Conservation (phyloP, 2,329 filamentous ascomycete genomes). For the Fusarium haematococcum region DNA sequence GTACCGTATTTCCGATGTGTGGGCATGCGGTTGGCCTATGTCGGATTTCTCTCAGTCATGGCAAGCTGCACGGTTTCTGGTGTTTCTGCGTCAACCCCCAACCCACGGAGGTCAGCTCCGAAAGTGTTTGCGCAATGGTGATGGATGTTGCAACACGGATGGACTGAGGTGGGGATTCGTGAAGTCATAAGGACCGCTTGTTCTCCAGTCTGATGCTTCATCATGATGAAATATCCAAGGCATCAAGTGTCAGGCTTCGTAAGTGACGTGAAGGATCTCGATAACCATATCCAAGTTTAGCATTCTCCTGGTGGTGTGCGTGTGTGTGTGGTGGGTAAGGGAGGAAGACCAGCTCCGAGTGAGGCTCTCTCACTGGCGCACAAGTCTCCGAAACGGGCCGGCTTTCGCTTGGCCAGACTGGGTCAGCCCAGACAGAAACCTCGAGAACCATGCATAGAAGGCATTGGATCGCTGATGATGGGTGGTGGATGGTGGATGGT, state of each 20-base stretch:
- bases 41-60: constrained; percentile 15
- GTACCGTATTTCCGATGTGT: not conserved
- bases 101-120: not conserved
- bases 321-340: not conserved
- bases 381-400: constrained; percentile 39
- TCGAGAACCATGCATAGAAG: constrained; percentile 33
- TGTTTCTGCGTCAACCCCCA: constrained; percentile 21
- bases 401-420: constrained; percentile 25
- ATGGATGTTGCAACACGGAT: not conserved
- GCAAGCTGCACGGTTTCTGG: constrained; percentile 4
- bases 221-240: constrained; percentile 25
- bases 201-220: constrained; percentile 32
- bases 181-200: constrained; percentile 39
- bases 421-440: constrained; percentile 24
- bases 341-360: constrained; percentile 32
- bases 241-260: constrained; percentile 8
- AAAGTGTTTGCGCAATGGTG: not conserved
- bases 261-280: constrained; percentile 39
- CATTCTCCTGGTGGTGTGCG: not conserved
- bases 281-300: constrained; percentile 30
- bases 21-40: constrained; percentile 7
- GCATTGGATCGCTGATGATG: constrained; percentile 8
- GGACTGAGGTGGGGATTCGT: constrained; percentile 38
- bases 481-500: not conserved
- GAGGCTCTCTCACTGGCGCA: constrained; percentile 27